Percentiles rank a stretch among this genome's conserved stretches.
These are phyloP conservation scores for Neofusicoccum sp. DNA, from an alignment of 2,329 filamentous ascomycete genomes.

Conservation along the genomic window DNA sequence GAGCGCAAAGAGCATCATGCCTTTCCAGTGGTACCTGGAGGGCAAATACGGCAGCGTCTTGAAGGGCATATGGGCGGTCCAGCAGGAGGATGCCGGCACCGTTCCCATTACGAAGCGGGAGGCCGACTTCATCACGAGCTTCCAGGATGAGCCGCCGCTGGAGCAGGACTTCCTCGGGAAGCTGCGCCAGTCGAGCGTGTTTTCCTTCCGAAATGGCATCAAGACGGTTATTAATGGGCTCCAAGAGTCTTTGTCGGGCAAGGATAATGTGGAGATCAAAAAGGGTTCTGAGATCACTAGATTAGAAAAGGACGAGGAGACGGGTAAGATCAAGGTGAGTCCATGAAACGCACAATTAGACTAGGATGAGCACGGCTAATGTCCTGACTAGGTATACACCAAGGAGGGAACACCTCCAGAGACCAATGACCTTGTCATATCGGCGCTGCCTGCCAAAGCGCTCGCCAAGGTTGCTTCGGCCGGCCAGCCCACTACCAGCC, in stretches of 20 bases:
- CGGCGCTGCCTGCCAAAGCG: conserved; percentile 57
- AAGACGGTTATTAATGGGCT: conserved; percentile 43
- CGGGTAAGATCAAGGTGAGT: conserved; percentile 10
- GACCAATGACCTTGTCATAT: conserved; percentile 63
- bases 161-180: conserved; percentile 12
- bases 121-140: conserved; percentile 6
- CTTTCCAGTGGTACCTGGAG: conserved; percentile 55
- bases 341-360: too few species aligned
- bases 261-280: conserved; percentile 44
- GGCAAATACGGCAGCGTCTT: conserved; percentile 44
- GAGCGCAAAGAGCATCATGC: conserved; percentile 68
- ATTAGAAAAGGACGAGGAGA: conserved; percentile 35
- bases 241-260: conserved; percentile 29
- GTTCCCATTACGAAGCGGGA: background rate
- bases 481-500: background rate
- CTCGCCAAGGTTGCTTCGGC: conserved; percentile 30
- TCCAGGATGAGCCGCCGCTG: conserved; percentile 10
- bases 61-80: conserved; percentile 29
- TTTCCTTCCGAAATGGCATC: conserved; percentile 49
- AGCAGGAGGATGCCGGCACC: background rate
- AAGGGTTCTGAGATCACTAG: conserved; percentile 48
- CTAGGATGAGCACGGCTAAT: background rate
- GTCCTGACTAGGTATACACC: background rate
- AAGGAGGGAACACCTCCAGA: background rate
- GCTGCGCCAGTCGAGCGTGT: conserved; percentile 36